phyloP scores from a whole-genome alignment of 1,284 basidiomycete species.

The Leucoagaricus sp. region DNA sequence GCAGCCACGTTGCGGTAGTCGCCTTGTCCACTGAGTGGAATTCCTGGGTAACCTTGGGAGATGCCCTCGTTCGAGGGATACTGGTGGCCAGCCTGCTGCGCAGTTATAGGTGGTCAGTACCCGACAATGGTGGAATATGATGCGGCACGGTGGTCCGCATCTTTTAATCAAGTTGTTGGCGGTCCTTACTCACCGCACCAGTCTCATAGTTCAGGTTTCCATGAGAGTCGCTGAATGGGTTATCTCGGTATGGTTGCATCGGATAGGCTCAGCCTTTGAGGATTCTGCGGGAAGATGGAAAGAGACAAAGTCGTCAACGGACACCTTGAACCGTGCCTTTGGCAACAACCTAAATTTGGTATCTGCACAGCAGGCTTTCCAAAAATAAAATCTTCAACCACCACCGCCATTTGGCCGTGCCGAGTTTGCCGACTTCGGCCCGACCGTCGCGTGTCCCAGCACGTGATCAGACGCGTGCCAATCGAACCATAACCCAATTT shows the following conservation, averaged over 20 bases:
- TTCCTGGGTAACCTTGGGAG: background rate
- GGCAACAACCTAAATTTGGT: background rate
- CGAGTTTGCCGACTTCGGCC: background rate
- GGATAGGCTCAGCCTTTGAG: too few species aligned
- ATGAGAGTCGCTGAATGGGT: slow-evolving; percentile 23
- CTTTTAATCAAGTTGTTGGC: background rate
- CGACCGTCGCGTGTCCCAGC: slow-evolving; percentile 7
- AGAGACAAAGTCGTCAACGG: background rate
- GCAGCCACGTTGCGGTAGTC: slow-evolving; percentile 11
- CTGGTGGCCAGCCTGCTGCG: slow-evolving; percentile 6
- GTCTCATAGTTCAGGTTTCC: slow-evolving; percentile 14
- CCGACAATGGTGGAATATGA: background rate
- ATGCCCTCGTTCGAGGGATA: background rate
- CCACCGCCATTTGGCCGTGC: background rate
- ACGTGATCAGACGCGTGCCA: slow-evolving; percentile 36
- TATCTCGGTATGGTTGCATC: slow-evolving; percentile 28
- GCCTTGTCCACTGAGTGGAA: slow-evolving; percentile 17
- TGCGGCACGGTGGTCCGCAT: slow-evolving; percentile 2
- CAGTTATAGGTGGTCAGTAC: background rate
- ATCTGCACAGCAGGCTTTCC: background rate
- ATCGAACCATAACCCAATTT: slow-evolving; percentile 31
- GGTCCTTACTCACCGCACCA: slow-evolving; percentile 2
- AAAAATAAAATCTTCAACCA: background rate
- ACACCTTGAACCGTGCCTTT: background rate
- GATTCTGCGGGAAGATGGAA: background rate